Evolutionary conservation across 2,329 filamentous ascomycete species (phyloP).

Genomic region (Rutstroemia sp.): DNA sequence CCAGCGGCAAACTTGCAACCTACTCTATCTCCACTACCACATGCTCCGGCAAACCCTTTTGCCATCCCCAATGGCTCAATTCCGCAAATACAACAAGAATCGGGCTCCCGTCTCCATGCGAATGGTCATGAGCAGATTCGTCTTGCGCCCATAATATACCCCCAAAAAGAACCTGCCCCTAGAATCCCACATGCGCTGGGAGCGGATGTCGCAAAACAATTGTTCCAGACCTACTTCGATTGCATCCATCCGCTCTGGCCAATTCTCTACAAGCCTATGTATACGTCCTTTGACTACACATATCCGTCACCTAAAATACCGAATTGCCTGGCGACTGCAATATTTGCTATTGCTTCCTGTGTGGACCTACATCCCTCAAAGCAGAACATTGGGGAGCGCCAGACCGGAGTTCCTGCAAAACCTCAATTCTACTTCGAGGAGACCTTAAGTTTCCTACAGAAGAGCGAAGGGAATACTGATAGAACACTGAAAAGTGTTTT

Average conservation of each 20-base stretch:
- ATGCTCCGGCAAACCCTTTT: neutral
- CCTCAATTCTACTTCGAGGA: slow-evolving; percentile 7
- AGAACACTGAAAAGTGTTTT: slow-evolving; percentile 17
- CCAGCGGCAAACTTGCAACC: neutral
- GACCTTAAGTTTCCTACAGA: slow-evolving; percentile 20
- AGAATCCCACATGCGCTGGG: slow-evolving; percentile 11
- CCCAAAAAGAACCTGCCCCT: neutral
- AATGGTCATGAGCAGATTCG: neutral
- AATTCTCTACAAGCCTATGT: slow-evolving; percentile 27
- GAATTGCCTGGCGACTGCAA: slow-evolving; percentile 20
- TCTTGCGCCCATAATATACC: neutral
- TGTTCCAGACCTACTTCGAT: slow-evolving; percentile 27
- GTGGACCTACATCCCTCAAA: slow-evolving; percentile 16
- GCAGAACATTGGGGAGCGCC: slow-evolving; percentile 11
- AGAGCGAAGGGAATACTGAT: slow-evolving; percentile 5
- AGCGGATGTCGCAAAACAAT: slow-evolving; percentile 18
- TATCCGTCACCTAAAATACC: slow-evolving; percentile 21
- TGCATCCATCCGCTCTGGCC: slow-evolving; percentile 28
- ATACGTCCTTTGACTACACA: slow-evolving; percentile 21
- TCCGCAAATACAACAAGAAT: neutral
- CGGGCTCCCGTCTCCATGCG: neutral
- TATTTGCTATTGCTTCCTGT: slow-evolving; percentile 26
- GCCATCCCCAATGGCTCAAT: neutral
- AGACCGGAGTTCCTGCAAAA: slow-evolving; percentile 5
- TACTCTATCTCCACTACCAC: neutral